Evolutionary conservation across 352 stramenopile species (phyloP).

Genomic region (Elongisporangium undulatum): DNA sequence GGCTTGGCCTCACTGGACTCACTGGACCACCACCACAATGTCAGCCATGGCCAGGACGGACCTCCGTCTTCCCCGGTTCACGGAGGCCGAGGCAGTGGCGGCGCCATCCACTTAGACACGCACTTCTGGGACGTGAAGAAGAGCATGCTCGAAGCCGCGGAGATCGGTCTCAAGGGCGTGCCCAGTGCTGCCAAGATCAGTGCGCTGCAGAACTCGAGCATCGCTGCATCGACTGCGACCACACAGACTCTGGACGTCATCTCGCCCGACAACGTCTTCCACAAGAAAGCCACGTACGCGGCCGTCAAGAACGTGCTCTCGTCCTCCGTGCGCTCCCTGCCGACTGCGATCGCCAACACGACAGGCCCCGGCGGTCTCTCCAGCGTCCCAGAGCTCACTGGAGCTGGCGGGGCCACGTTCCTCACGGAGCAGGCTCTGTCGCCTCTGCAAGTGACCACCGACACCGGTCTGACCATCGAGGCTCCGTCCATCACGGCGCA

Average conservation of each 20-base stretch:
- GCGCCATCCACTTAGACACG: constrained; percentile 38
- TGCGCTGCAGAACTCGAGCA: constrained; percentile 41
- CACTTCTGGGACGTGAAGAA: constrained; percentile 72
- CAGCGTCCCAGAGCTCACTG: background rate
- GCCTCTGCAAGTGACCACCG: constrained; percentile 1
- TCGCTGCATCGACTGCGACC: constrained; percentile 14
- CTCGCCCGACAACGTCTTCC: constrained; percentile 56
- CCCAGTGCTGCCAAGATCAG: constrained; percentile 41
- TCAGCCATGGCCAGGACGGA: background rate
- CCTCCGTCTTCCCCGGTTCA: background rate
- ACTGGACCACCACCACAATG: background rate
- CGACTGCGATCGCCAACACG: constrained; percentile 23
- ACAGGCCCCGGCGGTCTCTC: background rate
- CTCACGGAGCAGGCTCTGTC: constrained; percentile 12
- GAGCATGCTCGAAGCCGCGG: constrained; percentile 46
- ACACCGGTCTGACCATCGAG: constrained; percentile 2
- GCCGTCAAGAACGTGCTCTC: constrained; percentile 54
- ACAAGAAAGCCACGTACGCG: constrained; percentile 59
- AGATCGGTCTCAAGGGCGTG: constrained; percentile 28
- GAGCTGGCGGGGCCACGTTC: constrained; percentile 1
- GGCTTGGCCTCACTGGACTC: background rate
- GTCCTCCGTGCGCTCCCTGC: constrained; percentile 47
- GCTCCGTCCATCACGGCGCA: background rate
- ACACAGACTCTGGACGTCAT: constrained; percentile 53
- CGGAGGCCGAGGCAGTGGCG: constrained; percentile 4